Conservation (phyloP, 73 alveolate species). For the Stentor coeruleus region DNA sequence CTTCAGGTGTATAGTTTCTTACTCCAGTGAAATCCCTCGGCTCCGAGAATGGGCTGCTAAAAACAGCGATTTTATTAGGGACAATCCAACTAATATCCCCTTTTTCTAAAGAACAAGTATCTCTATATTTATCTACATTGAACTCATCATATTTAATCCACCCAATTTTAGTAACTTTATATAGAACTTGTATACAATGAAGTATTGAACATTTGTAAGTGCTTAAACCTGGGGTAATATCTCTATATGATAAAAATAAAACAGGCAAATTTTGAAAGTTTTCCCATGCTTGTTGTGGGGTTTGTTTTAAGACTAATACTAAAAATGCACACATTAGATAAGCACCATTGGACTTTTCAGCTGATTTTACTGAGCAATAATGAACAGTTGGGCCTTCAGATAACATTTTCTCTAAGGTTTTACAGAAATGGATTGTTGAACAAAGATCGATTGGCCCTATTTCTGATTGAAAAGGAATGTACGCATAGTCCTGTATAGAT, state of each 20-base stretch:
- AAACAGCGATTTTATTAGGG: slow-evolving; percentile 47
- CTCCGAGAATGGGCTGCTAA: slow-evolving; percentile 32
- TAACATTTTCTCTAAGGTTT: neutral
- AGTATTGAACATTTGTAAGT: slow-evolving; percentile 52
- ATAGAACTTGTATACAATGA: slow-evolving; percentile 63
- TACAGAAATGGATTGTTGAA: neutral
- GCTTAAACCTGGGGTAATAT: slow-evolving; percentile 40
- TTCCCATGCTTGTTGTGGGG: slow-evolving; percentile 65
- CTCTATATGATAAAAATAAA: slow-evolving; percentile 45
- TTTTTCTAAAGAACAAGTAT: slow-evolving; percentile 34
- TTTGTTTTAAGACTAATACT: slow-evolving; percentile 44
- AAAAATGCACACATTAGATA: slow-evolving; percentile 71
- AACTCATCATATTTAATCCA: slow-evolving; percentile 60
- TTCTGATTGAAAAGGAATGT: neutral
- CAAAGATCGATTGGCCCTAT: slow-evolving; percentile 2
- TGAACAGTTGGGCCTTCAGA: slow-evolving; percentile 29
- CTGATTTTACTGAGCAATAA: slow-evolving; percentile 29
- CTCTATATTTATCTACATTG: slow-evolving; percentile 38
- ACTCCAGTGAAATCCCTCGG: slow-evolving; percentile 18
- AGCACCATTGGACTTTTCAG: slow-evolving; percentile 34
- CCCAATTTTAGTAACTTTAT: slow-evolving; percentile 50
- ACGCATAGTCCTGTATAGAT: neutral
- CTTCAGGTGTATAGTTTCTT: slow-evolving; percentile 57
- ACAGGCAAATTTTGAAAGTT: slow-evolving; percentile 24
- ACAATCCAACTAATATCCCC: slow-evolving; percentile 66